phyloP scores from a whole-genome alignment of 768 basidiomycete species.

The Amanita thiersii region DNA sequence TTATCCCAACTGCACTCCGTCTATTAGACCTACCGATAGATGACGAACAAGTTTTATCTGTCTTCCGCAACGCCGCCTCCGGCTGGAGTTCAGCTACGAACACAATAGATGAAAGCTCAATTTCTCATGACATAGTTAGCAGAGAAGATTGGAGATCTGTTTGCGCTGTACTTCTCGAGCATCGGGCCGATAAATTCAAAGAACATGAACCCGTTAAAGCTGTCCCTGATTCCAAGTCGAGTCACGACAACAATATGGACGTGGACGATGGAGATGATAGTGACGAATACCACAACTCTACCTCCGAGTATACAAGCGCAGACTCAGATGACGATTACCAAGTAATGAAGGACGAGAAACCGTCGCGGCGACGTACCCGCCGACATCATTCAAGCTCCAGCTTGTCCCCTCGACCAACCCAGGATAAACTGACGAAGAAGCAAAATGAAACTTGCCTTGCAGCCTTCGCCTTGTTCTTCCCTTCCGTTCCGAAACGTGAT shows the following conservation, averaged over 20 bases:
- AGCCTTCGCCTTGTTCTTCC: slow-evolving; percentile 72
- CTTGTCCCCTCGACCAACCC: slow-evolving; percentile 6
- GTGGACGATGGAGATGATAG: slow-evolving; percentile 16
- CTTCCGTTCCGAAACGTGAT: slow-evolving; percentile 35
- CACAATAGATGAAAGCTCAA: slow-evolving; percentile 10
- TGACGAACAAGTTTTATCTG: slow-evolving; percentile 62
- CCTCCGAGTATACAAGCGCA: slow-evolving; percentile 15
- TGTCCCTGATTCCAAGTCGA: slow-evolving; percentile 16
- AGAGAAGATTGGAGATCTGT: slow-evolving; percentile 75
- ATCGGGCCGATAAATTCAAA: slow-evolving; percentile 19
- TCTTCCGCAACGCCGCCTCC: slow-evolving; percentile 68
- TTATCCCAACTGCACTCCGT: slow-evolving; percentile 55
- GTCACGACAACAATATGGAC: slow-evolving; percentile 15
- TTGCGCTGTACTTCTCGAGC: slow-evolving; percentile 65
- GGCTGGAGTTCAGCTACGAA: slow-evolving; percentile 47
- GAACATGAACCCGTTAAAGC: slow-evolving; percentile 21
- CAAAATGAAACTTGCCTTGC: slow-evolving; percentile 48
- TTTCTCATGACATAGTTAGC: slow-evolving; percentile 30
- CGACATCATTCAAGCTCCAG: slow-evolving; percentile 5
- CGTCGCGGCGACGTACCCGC: slow-evolving; percentile 14
- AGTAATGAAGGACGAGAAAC: slow-evolving; percentile 14
- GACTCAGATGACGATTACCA: slow-evolving; percentile 22
- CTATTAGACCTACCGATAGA: slow-evolving; percentile 59
- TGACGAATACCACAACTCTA: slow-evolving; percentile 13
- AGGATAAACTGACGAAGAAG: slow-evolving; percentile 32